These are phyloP conservation scores for Suhomyces guaymorum DNA, from an alignment of 1,139 yeast species.

Conservation along the genomic window DNA sequence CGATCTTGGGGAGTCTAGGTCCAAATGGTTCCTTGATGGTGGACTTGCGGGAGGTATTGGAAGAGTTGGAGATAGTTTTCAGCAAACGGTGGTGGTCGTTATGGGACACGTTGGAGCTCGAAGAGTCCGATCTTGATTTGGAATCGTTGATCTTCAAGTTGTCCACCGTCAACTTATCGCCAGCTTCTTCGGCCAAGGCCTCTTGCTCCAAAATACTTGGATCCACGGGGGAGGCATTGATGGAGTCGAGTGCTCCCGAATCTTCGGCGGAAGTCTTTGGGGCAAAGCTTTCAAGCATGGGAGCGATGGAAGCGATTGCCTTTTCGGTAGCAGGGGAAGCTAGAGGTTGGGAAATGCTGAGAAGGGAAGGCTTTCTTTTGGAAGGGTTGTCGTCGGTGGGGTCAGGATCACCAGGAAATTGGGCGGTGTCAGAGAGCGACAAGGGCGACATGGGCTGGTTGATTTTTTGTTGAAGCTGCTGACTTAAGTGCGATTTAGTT, in stretches of 20 bases:
- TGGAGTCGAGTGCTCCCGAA: slow-evolving; percentile 16
- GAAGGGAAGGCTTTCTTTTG: slow-evolving; percentile 4
- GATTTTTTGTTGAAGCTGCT: slow-evolving; percentile 16
- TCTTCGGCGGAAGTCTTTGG: slow-evolving; percentile 73
- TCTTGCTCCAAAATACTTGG: slow-evolving; percentile 1
- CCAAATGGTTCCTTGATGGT: slow-evolving; percentile 44
- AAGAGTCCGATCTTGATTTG: slow-evolving; percentile 9
- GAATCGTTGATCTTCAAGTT: slow-evolving; percentile 19
- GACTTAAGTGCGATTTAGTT: slow-evolving; percentile 6
- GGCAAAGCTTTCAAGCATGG: slow-evolving; percentile 67
- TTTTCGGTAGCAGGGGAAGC: slow-evolving; percentile 43
- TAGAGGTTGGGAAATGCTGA: slow-evolving; percentile 12
- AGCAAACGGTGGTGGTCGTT: slow-evolving; percentile 26
- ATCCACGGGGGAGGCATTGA: slow-evolving; percentile 2
- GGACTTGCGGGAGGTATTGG: slow-evolving; percentile 43
- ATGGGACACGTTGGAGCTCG: slow-evolving; percentile 3
- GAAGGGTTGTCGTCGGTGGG: background rate
- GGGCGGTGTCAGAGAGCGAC: slow-evolving; percentile 23
- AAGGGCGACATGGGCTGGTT: slow-evolving; percentile 39
- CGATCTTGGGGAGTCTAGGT: slow-evolving; percentile 69
- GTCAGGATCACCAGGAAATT: slow-evolving; percentile 8
- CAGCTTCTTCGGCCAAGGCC: slow-evolving; percentile 3
- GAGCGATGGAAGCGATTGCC: slow-evolving; percentile 79
- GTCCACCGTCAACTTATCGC: slow-evolving; percentile 21
- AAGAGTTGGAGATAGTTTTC: slow-evolving; percentile 43